Conservation (phyloP, 306 rosid genomes). For the Ormosia semicastrata region DNA sequence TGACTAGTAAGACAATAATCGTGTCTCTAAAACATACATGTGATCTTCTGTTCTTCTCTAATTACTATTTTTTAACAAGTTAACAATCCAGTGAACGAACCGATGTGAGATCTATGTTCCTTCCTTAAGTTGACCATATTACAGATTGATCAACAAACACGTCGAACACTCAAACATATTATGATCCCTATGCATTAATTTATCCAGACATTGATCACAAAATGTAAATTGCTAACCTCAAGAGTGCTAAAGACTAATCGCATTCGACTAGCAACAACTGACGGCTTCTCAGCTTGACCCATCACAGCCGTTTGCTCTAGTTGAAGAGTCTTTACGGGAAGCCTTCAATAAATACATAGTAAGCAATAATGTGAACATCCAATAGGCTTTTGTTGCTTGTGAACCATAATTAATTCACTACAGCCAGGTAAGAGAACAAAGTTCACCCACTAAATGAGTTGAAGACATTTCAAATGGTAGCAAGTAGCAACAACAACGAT, state of each 20-base stretch:
- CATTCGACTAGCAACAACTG: conserved; percentile 95
- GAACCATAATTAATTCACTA: background rate
- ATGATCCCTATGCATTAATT: background rate
- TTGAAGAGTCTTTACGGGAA: conserved; percentile 96
- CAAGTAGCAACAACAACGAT: background rate
- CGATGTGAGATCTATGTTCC: background rate
- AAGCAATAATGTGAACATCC: background rate
- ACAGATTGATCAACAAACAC: background rate
- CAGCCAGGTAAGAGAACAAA: background rate
- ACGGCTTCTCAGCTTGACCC: conserved; percentile 85
- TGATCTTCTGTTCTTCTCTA: background rate
- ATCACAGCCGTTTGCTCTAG: conserved; percentile 91
- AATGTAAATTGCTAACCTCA: conserved; percentile 60
- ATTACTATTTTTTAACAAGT: background rate
- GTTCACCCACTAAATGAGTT: background rate
- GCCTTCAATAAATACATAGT: conserved; percentile 55
- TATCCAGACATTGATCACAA: background rate
- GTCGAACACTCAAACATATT: background rate
- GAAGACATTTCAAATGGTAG: background rate
- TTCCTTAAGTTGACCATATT: background rate
- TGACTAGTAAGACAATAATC: background rate
- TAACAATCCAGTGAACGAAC: background rate
- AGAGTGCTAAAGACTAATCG: conserved; percentile 85
- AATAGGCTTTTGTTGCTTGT: background rate
- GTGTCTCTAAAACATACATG: background rate